Evolutionary conservation across 495 filamentous ascomycete species (phyloP).

Genomic region (Aspergillus diversus): DNA sequence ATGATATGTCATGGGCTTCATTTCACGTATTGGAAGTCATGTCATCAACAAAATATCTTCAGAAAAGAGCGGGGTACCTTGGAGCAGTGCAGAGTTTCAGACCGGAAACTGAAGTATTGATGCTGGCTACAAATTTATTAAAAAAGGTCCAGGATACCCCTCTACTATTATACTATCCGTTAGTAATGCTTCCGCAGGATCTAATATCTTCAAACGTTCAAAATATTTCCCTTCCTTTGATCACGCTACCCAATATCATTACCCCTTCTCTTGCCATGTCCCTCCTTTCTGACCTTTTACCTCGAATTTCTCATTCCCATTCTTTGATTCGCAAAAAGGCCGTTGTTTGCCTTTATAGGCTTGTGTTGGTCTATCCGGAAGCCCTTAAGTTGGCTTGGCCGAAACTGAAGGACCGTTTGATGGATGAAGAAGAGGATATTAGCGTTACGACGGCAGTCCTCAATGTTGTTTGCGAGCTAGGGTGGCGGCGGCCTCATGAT

Average conservation of each 20-base stretch:
- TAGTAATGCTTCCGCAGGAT: constrained; percentile 59
- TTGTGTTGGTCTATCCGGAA: constrained; percentile 93
- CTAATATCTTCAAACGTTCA: constrained; percentile 72
- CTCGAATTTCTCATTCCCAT: constrained; percentile 83
- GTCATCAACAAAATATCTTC: constrained; percentile 90
- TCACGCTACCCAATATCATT: constrained; percentile 87
- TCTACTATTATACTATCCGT: constrained; percentile 2
- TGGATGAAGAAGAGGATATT: constrained; percentile 86
- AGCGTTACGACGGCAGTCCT: constrained; percentile 95
- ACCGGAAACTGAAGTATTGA: constrained; percentile 92
- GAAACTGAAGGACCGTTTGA: constrained; percentile 90
- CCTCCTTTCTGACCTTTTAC: constrained; percentile 80
- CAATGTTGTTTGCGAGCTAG: constrained; percentile 95
- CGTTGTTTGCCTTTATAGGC: constrained; percentile 86
- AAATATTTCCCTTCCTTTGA: constrained; percentile 81
- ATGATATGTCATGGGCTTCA: constrained; percentile 99
- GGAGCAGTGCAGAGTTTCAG: constrained; percentile 95
- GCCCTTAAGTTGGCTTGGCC: constrained; percentile 92
- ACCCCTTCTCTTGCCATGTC: constrained; percentile 89
- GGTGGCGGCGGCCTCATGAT: constrained; percentile 90
- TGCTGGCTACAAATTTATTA: constrained; percentile 94
- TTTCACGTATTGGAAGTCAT: constrained; percentile 99
- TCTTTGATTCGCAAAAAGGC: constrained; percentile 90
- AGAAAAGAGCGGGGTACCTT: constrained; percentile 96
- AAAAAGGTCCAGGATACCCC: constrained; percentile 75